phyloP scores from a whole-genome alignment of 768 basidiomycete genomes.

The Suillus subalutaceus region DNA sequence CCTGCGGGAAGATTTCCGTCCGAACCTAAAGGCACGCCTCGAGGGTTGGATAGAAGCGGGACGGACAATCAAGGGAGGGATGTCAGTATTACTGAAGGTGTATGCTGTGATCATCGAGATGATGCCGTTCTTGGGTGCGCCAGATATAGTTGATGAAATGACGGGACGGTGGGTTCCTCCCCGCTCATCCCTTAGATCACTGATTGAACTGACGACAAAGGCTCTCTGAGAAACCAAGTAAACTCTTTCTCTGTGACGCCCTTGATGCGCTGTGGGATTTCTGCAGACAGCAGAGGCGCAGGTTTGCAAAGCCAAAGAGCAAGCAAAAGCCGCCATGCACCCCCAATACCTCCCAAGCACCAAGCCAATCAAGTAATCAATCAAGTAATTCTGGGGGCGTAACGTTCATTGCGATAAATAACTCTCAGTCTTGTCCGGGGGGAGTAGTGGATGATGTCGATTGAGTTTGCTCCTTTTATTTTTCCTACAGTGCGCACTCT shows the following conservation, averaged over 20 bases:
- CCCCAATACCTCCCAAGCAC: neutral
- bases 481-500: conserved; percentile 12
- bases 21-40: conserved; percentile 57
- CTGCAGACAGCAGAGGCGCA: conserved; percentile 51
- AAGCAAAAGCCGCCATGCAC: neutral
- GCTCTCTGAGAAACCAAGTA: conserved; percentile 56
- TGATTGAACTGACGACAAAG: conserved; percentile 33
- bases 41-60: conserved; percentile 57
- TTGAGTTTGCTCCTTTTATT: conserved; percentile 17
- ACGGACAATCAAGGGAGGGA: conserved; percentile 41
- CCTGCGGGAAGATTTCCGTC: conserved; percentile 61
- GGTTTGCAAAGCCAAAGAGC: conserved; percentile 22
- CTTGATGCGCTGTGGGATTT: conserved; percentile 51
- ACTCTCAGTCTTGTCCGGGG: conserved; percentile 2
- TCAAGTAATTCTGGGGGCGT: conserved; percentile 12
- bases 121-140: conserved; percentile 60
- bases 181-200: neutral
- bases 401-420: conserved; percentile 13
- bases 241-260: conserved; percentile 53
- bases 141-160: conserved; percentile 62
- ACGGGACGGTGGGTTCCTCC: conserved; percentile 43
- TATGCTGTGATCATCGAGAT: conserved; percentile 48
- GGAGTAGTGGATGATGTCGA: conserved; percentile 38
- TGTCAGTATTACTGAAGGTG: conserved; percentile 38
- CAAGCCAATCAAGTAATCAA: neutral